These are phyloP conservation scores for Skeletonema tropicum DNA, from an alignment of 108 stramenopile species.

Conservation along the genomic window DNA sequence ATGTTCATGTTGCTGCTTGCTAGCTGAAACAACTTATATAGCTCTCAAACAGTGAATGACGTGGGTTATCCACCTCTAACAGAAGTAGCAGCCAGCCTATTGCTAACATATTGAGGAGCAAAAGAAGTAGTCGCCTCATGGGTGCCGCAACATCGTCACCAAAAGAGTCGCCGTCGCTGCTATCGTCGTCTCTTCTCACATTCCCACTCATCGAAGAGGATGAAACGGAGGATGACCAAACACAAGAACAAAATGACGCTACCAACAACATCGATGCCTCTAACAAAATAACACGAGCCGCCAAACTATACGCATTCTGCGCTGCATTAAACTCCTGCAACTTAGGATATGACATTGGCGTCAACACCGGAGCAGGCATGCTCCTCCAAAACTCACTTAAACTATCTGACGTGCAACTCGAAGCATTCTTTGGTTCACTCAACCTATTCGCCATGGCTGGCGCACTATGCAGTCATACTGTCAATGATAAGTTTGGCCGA, in stretches of 20 bases:
- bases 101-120: not conserved
- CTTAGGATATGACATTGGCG: slow-evolving; percentile 75
- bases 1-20: too few species aligned
- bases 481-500: slow-evolving; percentile 78
- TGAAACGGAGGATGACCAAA: not conserved
- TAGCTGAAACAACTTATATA: too few species aligned
- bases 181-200: not conserved
- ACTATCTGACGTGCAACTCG: slow-evolving; percentile 64
- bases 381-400: slow-evolving; percentile 63
- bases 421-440: slow-evolving; percentile 72
- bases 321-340: slow-evolving; percentile 87
- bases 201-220: not conserved
- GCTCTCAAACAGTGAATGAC: too few species aligned
- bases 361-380: slow-evolving; percentile 56
- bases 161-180: not conserved
- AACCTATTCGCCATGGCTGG: slow-evolving; percentile 83
- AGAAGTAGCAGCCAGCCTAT: not conserved
- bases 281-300: slow-evolving; percentile 28
- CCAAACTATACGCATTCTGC: slow-evolving; percentile 61
- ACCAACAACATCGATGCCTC: not conserved
- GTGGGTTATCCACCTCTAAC: too few species aligned
- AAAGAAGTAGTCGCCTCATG: too few species aligned
- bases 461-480: slow-evolving; percentile 71
- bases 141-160: not conserved
- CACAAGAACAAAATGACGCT: not conserved